Conservation (phyloP, 2,329 filamentous ascomycete species). For the Helicocarpus griseus region DNA sequence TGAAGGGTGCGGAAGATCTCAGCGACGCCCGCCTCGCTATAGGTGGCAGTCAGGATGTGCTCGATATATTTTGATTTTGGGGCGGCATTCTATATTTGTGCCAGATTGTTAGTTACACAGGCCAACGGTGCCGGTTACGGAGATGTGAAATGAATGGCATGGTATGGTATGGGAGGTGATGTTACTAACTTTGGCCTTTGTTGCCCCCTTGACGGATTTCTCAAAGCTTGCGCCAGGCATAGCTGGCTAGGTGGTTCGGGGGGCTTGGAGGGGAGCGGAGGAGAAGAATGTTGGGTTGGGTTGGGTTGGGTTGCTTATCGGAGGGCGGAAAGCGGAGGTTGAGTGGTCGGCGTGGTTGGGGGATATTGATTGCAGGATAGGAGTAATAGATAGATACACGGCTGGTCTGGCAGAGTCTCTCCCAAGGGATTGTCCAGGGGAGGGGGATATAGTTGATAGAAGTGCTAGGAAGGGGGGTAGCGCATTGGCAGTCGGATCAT, state of each 20-base stretch:
- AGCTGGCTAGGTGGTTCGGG: not conserved
- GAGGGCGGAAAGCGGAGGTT: not conserved
- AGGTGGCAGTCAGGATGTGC: conserved; percentile 89
- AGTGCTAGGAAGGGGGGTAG: not conserved
- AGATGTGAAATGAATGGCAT: not conserved
- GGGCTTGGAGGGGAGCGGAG: not conserved
- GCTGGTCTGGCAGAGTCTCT: too few species aligned
- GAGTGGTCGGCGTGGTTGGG: not conserved
- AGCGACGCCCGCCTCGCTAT: conserved; percentile 85
- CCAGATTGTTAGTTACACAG: not conserved
- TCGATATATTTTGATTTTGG: conserved; percentile 99
- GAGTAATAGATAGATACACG: not conserved
- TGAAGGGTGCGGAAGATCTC: conserved; percentile 92
- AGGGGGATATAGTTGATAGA: too few species aligned
- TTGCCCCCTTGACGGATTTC: conserved; percentile 97
- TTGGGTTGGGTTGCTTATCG: not conserved
- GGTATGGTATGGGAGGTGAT: not conserved
- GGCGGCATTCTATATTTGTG: conserved; percentile 61
- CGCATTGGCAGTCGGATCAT: not conserved
- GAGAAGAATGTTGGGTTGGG: not conserved
- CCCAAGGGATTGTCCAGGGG: too few species aligned
- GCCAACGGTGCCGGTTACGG: not conserved
- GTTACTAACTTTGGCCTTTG: conserved; percentile 76
- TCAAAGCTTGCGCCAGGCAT: conserved; percentile 72
- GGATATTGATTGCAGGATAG: not conserved